A percentile compares a stretch with the other conserved stretches of the same genome.
phyloP scores from a whole-genome alignment of 2,329 filamentous ascomycete species.

The Aureobasidium sp. region DNA sequence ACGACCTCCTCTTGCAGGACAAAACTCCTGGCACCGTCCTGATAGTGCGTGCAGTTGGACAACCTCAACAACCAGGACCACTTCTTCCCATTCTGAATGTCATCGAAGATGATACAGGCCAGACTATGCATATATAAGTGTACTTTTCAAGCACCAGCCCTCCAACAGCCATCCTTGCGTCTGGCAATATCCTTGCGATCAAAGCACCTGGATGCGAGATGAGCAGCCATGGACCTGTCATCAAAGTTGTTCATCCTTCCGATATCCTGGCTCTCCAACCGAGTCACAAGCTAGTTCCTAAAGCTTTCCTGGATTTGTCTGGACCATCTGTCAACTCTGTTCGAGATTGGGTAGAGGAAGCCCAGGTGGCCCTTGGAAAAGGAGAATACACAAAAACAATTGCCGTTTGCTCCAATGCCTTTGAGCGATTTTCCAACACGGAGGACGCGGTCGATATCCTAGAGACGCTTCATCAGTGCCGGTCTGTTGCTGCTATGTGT shows the following conservation, averaged over 20 bases:
- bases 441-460: background rate
- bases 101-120: background rate
- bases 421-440: background rate
- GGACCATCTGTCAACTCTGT: background rate
- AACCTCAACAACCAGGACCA: background rate
- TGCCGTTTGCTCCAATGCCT: background rate
- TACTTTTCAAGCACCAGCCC: background rate
- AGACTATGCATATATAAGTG: background rate
- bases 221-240: background rate
- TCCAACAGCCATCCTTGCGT: background rate
- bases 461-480: background rate
- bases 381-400: background rate
- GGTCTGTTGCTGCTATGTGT: background rate
- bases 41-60: background rate
- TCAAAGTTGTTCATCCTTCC: background rate
- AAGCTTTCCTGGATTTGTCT: background rate
- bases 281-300: background rate
- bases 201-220: background rate
- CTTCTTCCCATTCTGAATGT: background rate
- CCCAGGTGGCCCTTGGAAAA: background rate
- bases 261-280: background rate
- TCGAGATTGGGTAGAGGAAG: background rate
- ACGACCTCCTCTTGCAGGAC: background rate
- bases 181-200: background rate
- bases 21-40: background rate